Evolutionary conservation across 306 rosid species (phyloP), one percentile per base, ranked within the genome.

Genomic region (Prunus kanzakura): DNA sequence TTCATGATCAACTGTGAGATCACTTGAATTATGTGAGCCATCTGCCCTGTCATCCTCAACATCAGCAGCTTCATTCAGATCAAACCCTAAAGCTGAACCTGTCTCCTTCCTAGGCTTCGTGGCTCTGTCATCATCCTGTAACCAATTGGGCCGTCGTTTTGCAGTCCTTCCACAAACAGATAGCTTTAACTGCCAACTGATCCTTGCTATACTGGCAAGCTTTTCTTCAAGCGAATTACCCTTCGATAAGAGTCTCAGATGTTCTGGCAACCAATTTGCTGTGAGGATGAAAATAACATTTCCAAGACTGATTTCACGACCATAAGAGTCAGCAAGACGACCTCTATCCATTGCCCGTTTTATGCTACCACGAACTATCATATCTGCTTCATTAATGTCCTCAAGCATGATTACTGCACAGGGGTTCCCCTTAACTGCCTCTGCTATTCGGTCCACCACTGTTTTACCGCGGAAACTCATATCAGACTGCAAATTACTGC

Each of bases 21-120:
- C 99, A 61, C 99, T 96, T 46, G 98, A 96, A 86, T 89, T 93
- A 64, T 71, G 84, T n/a, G 98, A 96, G 1, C 98, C 97, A 46
- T 95, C 97, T 57, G 89, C 83, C 27, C 87, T 85, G 68, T 89
- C 93, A 2, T 87, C 91, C 76, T 89, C 97, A 22, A 61, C 83
- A 66, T 80, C 79, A 1, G 94, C 97, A 58, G 93, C 76, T 86
- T 93, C 94, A 56, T 96, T 96, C 11, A 96, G 90, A 89, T 96
- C 98, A 32, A 96, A 96, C 13, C 87, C 78, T 78, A 92, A 69
- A 23, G 85, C 84, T 4, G 85, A 74, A 78, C 71, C 69, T 3
- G 60, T 27, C 55, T 92, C 97, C 62, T 80, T 87, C 64, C 93
- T 74, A 9, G 88, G 86, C 86, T 89, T 96, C 46, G 79, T 66